A percentile compares a stretch with the other conserved stretches of the same genome.
phyloP scores from a whole-genome alignment of 805 yeast genomes.

The Diddensiella transvaalensis region DNA sequence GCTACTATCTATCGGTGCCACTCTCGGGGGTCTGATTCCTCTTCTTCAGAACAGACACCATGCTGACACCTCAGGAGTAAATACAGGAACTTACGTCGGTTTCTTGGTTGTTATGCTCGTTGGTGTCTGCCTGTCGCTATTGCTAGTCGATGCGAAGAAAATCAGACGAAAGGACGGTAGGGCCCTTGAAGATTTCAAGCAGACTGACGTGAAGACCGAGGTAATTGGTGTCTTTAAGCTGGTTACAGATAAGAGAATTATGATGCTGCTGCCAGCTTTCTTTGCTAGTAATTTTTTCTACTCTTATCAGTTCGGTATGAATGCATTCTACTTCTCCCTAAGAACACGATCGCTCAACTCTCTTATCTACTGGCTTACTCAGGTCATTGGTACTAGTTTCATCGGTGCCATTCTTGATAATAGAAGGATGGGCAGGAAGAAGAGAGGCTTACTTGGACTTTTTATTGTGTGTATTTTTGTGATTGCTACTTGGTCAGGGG shows the following conservation, averaged over 20 bases:
- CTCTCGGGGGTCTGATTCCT: constrained; percentile 52
- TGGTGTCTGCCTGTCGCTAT: constrained; percentile 43
- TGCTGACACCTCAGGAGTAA: constrained; percentile 21
- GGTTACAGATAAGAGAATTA: constrained; percentile 39
- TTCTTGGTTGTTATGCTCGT: constrained; percentile 47
- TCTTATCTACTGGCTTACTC: constrained; percentile 50
- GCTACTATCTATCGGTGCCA: constrained; percentile 55
- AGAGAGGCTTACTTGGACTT: constrained; percentile 48
- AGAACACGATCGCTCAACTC: constrained; percentile 55
- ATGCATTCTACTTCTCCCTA: constrained; percentile 49
- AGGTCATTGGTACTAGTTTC: constrained; percentile 51
- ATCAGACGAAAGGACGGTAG: constrained; percentile 49
- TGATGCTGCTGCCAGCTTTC: constrained; percentile 52
- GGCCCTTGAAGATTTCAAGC: constrained; percentile 34
- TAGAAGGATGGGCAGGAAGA: constrained; percentile 37
- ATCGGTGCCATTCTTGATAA: constrained; percentile 48
- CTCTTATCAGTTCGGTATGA: constrained; percentile 54
- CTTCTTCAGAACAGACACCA: constrained; percentile 45
- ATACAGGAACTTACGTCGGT: constrained; percentile 49
- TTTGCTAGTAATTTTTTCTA: constrained; percentile 56
- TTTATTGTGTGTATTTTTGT: constrained; percentile 42
- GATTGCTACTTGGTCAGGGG: constrained; percentile 43
- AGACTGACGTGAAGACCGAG: constrained; percentile 37
- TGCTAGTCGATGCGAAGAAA: constrained; percentile 23
- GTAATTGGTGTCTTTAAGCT: constrained; percentile 38